Conservation (phyloP, 2,329 filamentous ascomycete genomes). For the Periconia digitata region DNA sequence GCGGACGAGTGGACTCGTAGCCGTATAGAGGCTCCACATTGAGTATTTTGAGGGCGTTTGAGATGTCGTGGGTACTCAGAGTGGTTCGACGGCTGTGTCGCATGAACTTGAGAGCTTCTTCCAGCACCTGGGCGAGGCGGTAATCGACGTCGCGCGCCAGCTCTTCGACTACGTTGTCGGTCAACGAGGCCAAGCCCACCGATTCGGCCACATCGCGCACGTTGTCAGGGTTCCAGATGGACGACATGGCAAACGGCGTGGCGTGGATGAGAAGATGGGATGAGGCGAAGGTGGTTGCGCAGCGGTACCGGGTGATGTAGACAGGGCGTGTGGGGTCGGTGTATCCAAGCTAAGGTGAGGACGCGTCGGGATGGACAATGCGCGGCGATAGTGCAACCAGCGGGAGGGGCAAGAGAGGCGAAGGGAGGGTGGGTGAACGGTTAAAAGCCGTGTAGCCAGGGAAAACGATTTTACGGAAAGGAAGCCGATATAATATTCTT, state of each 20-base stretch:
- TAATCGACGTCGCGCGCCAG: slow-evolving; percentile 95
- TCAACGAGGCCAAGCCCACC: slow-evolving; percentile 79
- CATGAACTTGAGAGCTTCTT: slow-evolving; percentile 96
- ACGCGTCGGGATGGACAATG: slow-evolving; percentile 7
- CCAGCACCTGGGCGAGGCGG: slow-evolving; percentile 86
- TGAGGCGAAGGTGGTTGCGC: slow-evolving; percentile 6
- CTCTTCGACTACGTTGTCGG: slow-evolving; percentile 83
- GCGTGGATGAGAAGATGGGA: slow-evolving; percentile 8
- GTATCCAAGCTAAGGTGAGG: not conserved
- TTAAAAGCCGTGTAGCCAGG: slow-evolving; percentile 35
- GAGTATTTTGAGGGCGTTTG: slow-evolving; percentile 79
- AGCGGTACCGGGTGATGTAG: not conserved
- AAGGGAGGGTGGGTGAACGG: slow-evolving; percentile 23
- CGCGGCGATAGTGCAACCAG: too few species aligned
- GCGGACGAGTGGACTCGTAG: slow-evolving; percentile 86
- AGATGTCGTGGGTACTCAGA: slow-evolving; percentile 85
- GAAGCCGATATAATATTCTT: too few species aligned
- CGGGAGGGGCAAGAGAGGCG: slow-evolving; percentile 14
- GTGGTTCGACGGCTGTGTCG: slow-evolving; percentile 83
- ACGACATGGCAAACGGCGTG: slow-evolving; percentile 39
- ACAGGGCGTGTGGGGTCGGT: slow-evolving; percentile 12
- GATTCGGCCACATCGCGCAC: slow-evolving; percentile 95
- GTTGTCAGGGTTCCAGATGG: slow-evolving; percentile 94
- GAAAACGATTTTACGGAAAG: too few species aligned
- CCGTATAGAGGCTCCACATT: slow-evolving; percentile 96